Conservation (phyloP, 208 protist species). For the Leishmania arabica region DNA sequence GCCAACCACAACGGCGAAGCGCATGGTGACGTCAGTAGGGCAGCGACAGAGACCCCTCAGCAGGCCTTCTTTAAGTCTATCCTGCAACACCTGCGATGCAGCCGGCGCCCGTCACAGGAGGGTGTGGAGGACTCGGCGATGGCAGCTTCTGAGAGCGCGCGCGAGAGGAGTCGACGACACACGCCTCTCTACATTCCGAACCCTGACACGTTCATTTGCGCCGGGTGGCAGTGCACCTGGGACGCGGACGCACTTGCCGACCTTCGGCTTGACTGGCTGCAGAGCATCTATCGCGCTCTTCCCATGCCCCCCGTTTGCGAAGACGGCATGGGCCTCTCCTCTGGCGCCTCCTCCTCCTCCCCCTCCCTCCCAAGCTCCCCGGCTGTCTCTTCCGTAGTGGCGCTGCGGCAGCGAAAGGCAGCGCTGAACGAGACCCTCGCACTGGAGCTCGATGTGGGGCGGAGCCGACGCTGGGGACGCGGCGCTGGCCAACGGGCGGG, state of each 20-base stretch:
- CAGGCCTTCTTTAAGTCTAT: constrained; percentile 16
- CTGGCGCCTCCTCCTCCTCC: constrained; percentile 3
- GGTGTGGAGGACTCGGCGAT: not conserved
- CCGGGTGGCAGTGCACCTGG: constrained; percentile 54
- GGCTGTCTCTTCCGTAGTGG: not conserved
- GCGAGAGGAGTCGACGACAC: not conserved
- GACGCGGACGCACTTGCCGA: constrained; percentile 55
- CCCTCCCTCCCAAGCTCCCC: constrained; percentile 8
- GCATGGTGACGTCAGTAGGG: not conserved
- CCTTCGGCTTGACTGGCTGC: constrained; percentile 54
- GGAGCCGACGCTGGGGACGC: constrained; percentile 32
- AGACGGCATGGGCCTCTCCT: constrained; percentile 10
- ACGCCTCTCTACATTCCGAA: constrained; percentile 67
- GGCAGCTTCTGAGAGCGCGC: not conserved
- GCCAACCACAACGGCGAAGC: not conserved
- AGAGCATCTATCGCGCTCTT: constrained; percentile 38
- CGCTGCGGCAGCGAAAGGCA: constrained; percentile 18
- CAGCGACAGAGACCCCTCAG: not conserved
- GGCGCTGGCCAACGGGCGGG: not conserved
- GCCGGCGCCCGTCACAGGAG: not conserved
- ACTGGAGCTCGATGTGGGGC: constrained; percentile 52
- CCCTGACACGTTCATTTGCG: constrained; percentile 63
- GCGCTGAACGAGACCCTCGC: constrained; percentile 59
- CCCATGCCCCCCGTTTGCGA: constrained; percentile 13
- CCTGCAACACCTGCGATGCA: constrained; percentile 9